Base-by-base conservation (phyloP, 345 rosid genomes). In the Citrus mangshanensis region DNA sequence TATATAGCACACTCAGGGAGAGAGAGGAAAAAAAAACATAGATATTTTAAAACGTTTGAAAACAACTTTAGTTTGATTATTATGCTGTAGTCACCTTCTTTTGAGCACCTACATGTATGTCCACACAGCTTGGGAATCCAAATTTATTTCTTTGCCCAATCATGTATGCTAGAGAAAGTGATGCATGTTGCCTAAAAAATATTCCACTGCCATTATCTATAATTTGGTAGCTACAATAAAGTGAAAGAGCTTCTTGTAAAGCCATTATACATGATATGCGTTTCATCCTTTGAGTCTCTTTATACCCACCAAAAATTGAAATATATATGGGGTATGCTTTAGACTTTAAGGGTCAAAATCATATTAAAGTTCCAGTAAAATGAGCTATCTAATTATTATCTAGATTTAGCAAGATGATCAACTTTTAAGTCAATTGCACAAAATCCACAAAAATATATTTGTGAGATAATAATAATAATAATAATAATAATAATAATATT, bases 61-160 rank as follows among this genome's bases (percentile, higher is more conserved):
- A 68, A 32, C 42, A 54, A 60, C 75, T 80, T 78, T 68, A 49
- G 37, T 70, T 76, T 25, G 78, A 74, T 71, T 34, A 74, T 71
- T 34, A 56, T 46, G 62, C 59, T 75, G 77, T 30, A 30, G 32
- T 81, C 83, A 71, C 79, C 75, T 42, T 78, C 34, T 76, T 77
- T 78, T 62, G 72, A 46, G 37, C 68, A 67, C 66, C 65, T 30
- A 68, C 54, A 60, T 28, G 27, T 12, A 46, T 65, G 72, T 78
- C 78, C 72, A 79, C 72, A 74, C 63, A 69, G 59, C 18, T 72
- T 75, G 79, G 83, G 82, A 85, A 82, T 84, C 85, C 14, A 21
- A 59, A 13, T 70, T 60, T 38, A 7, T 46, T 81, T 78, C 77
- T 68, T 85, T 68, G 67, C 51, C 30, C 55, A 77, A 71, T 79